Conservation (phyloP, 257 asterid species). For the Nicotiana noctiflora region DNA sequence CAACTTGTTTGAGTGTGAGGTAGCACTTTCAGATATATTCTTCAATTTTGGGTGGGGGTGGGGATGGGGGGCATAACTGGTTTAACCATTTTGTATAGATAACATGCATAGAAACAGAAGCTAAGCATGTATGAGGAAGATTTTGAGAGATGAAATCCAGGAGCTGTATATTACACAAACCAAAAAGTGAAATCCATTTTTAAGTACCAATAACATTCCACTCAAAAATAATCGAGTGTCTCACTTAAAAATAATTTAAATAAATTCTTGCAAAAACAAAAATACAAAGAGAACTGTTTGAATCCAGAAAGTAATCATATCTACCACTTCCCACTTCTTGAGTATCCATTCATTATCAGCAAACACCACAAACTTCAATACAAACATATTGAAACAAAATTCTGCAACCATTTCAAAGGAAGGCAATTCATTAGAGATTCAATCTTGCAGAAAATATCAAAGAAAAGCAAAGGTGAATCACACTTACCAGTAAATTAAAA, state of each 20-base stretch:
- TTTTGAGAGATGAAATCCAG: not conserved
- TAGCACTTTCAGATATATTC: too few species aligned
- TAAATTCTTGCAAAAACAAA: slow-evolving; percentile 21
- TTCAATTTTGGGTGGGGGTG: not conserved
- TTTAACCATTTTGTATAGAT: not conserved
- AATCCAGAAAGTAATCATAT: slow-evolving; percentile 21
- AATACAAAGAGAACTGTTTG: slow-evolving; percentile 22
- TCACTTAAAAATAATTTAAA: slow-evolving; percentile 32
- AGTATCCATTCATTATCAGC: slow-evolving; percentile 32
- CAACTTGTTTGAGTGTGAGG: too few species aligned
- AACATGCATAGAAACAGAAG: not conserved
- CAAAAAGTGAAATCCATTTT: slow-evolving; percentile 27
- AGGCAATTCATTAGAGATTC: slow-evolving; percentile 9
- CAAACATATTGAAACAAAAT: slow-evolving; percentile 13
- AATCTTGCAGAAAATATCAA: not conserved
- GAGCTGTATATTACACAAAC: slow-evolving; percentile 16
- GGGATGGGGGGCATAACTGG: not conserved
- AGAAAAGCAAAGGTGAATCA: not conserved
- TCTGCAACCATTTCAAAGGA: slow-evolving; percentile 31
- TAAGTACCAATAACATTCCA: slow-evolving; percentile 29
- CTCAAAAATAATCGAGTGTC: slow-evolving; percentile 33
- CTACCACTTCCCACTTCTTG: slow-evolving; percentile 30
- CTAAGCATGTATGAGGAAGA: not conserved
- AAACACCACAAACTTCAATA: slow-evolving; percentile 35
- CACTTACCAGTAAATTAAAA: slow-evolving; percentile 41